A percentile compares a stretch with the other conserved stretches of the same genome.
These are phyloP conservation scores for Cercospora citrullina DNA, from an alignment of 2,329 filamentous ascomycete genomes.

Conservation along the genomic window DNA sequence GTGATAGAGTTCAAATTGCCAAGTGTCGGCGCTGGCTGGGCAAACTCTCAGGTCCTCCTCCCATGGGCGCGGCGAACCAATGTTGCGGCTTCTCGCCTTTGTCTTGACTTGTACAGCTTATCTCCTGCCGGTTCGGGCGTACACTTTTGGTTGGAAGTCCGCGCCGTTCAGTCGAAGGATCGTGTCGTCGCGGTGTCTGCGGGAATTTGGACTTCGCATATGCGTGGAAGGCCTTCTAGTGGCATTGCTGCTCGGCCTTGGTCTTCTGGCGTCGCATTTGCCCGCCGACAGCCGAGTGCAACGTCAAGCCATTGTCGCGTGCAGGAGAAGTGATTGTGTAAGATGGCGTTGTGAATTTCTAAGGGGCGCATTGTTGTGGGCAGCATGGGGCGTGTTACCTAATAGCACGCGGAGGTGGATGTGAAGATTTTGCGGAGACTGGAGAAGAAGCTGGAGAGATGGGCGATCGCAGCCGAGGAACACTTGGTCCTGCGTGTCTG, in stretches of 20 bases:
- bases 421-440: slow-evolving; percentile 7
- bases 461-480: slow-evolving; percentile 9
- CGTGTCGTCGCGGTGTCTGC: background rate
- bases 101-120: slow-evolving; percentile 20
- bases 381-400: slow-evolving; percentile 33
- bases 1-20: background rate
- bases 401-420: slow-evolving; percentile 2
- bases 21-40: too few species aligned
- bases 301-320: slow-evolving; percentile 4
- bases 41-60: too few species aligned
- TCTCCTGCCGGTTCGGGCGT: slow-evolving; percentile 21
- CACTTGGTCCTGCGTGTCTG: background rate
- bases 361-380: background rate
- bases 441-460: slow-evolving; percentile 53
- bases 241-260: slow-evolving; percentile 18
- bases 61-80: slow-evolving; percentile 19
- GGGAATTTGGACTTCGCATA: slow-evolving; percentile 4
- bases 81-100: slow-evolving; percentile 15
- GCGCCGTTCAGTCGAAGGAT: slow-evolving; percentile 19
- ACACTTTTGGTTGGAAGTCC: slow-evolving; percentile 25
- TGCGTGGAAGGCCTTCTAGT: slow-evolving; percentile 10
- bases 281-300: slow-evolving; percentile 18
- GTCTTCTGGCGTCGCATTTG: slow-evolving; percentile 17
- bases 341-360: background rate
- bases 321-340: slow-evolving; percentile 1